Evolutionary conservation across 495 filamentous ascomycete species (phyloP).

Genomic region (Penicillium nucicola): DNA sequence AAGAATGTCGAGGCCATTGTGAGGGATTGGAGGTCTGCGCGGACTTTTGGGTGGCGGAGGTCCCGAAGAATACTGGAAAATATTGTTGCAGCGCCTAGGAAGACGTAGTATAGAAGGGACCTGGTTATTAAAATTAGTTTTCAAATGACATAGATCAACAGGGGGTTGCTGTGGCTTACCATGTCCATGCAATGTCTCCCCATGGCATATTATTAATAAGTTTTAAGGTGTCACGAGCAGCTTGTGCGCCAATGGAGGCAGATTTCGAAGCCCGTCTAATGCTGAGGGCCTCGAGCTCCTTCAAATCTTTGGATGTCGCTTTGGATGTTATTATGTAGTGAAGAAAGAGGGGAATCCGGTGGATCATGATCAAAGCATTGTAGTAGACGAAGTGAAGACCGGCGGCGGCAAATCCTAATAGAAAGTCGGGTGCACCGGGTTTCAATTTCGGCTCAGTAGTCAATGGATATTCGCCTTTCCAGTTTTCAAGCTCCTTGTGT

Average conservation of each 20-base stretch:
- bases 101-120: slow-evolving; percentile 93
- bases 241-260: slow-evolving; percentile 73
- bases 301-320: slow-evolving; percentile 1
- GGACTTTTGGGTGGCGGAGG: slow-evolving; percentile 72
- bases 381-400: slow-evolving; percentile 92
- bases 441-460: slow-evolving; percentile 79
- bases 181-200: slow-evolving; percentile 89
- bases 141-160: not conserved
- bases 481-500: slow-evolving; percentile 81
- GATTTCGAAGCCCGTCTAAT: slow-evolving; percentile 62
- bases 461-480: slow-evolving; percentile 76
- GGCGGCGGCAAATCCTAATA: slow-evolving; percentile 81
- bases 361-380: slow-evolving; percentile 92
- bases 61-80: slow-evolving; percentile 93
- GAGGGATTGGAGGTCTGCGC: slow-evolving; percentile 81
- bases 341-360: slow-evolving; percentile 91
- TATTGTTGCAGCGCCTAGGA: slow-evolving; percentile 87
- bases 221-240: slow-evolving; percentile 85
- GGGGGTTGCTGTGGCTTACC: slow-evolving; percentile 53
- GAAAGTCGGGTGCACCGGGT: slow-evolving; percentile 76
- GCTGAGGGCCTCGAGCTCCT: slow-evolving; percentile 33
- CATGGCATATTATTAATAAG: slow-evolving; percentile 91
- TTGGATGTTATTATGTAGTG: slow-evolving; percentile 62
- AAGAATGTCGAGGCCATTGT: slow-evolving; percentile 86
- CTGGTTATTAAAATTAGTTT: slow-evolving; percentile 39